Evolutionary conservation across 495 filamentous ascomycete genomes (phyloP).

Genomic region (Hyaloscypha finlandica): DNA sequence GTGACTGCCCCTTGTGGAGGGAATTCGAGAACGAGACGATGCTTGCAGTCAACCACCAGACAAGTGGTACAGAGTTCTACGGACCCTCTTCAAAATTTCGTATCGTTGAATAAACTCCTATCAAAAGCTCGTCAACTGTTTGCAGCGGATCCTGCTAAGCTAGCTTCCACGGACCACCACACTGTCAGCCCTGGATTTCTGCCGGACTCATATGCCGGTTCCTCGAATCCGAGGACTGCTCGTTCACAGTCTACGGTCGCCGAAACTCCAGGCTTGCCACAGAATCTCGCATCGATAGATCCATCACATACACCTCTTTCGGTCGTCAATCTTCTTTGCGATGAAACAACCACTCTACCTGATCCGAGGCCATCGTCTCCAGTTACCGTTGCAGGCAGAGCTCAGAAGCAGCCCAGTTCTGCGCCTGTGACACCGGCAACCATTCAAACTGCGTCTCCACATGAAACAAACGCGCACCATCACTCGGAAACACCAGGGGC

Average conservation of each 20-base stretch:
- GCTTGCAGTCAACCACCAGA: conserved; percentile 6
- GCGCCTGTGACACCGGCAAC: not conserved
- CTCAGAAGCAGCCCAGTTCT: not conserved
- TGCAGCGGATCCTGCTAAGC: not conserved
- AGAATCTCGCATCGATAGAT: not conserved
- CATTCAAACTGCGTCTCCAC: not conserved
- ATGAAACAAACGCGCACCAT: not conserved
- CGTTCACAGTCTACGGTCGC: not conserved
- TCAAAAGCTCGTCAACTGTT: not conserved
- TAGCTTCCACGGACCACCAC: not conserved
- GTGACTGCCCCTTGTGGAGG: not conserved
- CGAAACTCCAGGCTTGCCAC: not conserved
- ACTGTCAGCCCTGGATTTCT: not conserved
- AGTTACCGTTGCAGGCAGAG: conserved; percentile 2
- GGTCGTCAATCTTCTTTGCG: conserved; percentile 9
- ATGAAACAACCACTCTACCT: not conserved
- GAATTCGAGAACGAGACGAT: not conserved
- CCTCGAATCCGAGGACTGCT: not conserved
- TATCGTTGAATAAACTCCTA: not conserved
- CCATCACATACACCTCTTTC: not conserved
- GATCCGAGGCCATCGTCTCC: not conserved
- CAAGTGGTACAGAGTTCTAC: conserved; percentile 11
- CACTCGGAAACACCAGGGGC: not conserved
- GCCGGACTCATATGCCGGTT: not conserved
- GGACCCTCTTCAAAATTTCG: not conserved